These are phyloP conservation scores for Plectosphaerella cucumerina DNA, from an alignment of 2,329 filamentous ascomycete species.

Conservation along the genomic window DNA sequence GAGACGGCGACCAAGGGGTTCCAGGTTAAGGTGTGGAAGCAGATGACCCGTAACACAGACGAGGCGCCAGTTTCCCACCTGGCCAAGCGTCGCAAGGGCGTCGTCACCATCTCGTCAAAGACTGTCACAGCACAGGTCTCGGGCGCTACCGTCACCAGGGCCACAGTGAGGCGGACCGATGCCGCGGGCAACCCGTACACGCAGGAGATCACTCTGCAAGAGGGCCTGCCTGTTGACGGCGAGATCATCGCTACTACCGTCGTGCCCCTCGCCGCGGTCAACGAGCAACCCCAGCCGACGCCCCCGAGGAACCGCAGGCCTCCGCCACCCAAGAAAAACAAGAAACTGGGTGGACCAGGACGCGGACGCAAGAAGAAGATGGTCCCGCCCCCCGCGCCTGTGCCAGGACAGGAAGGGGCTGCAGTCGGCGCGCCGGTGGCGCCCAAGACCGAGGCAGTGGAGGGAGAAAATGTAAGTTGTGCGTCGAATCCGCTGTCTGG, in stretches of 20 bases:
- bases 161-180: slow-evolving; percentile 75
- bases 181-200: slow-evolving; percentile 77
- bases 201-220: slow-evolving; percentile 76
- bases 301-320: slow-evolving; percentile 60
- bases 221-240: slow-evolving; percentile 75
- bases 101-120: slow-evolving; percentile 52
- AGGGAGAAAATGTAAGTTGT: slow-evolving; percentile 10
- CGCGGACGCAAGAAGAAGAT: slow-evolving; percentile 78
- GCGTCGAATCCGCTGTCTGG: not conserved
- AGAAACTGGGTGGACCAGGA: slow-evolving; percentile 58
- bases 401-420: slow-evolving; percentile 28
- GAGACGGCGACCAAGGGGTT: slow-evolving; percentile 51
- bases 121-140: slow-evolving; percentile 36
- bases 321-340: slow-evolving; percentile 76
- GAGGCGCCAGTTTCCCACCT: slow-evolving; percentile 47
- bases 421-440: slow-evolving; percentile 24
- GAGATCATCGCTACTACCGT: slow-evolving; percentile 67
- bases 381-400: slow-evolving; percentile 32
- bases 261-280: slow-evolving; percentile 52
- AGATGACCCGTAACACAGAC: slow-evolving; percentile 55
- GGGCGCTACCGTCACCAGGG: slow-evolving; percentile 64
- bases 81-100: slow-evolving; percentile 58
- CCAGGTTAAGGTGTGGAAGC: slow-evolving; percentile 57
- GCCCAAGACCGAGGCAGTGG: slow-evolving; percentile 9
- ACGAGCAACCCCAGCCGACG: slow-evolving; percentile 38